phyloP scores from a whole-genome alignment of 495 filamentous ascomycete species.

The Cercophora scortea region DNA sequence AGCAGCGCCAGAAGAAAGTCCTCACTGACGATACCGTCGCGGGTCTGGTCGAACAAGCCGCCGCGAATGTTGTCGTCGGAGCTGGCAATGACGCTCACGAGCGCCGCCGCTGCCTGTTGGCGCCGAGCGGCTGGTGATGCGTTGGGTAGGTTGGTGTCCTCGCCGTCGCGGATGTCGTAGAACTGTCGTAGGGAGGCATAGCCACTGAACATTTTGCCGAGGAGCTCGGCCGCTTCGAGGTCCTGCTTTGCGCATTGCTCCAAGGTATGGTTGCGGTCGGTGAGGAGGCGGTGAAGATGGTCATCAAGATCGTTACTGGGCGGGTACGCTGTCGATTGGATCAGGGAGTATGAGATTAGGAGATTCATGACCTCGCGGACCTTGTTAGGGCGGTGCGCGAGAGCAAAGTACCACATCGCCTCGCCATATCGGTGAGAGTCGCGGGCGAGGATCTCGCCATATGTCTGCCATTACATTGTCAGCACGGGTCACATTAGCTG shows the following conservation, averaged over 20 bases:
- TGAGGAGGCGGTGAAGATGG: slow-evolving; percentile 56
- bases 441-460: slow-evolving; percentile 60
- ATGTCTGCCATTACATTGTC: slow-evolving; percentile 47
- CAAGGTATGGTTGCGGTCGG: slow-evolving; percentile 57
- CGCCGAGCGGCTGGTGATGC: slow-evolving; percentile 41
- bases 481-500: slow-evolving; percentile 5
- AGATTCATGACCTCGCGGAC: slow-evolving; percentile 74
- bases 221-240: slow-evolving; percentile 66
- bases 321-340: slow-evolving; percentile 74
- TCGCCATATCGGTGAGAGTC: slow-evolving; percentile 67
- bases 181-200: slow-evolving; percentile 83
- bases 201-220: slow-evolving; percentile 78
- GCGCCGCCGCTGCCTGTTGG: slow-evolving; percentile 58
- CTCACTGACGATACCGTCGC: slow-evolving; percentile 73
- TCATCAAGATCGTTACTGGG: slow-evolving; percentile 58
- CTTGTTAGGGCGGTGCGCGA: slow-evolving; percentile 64
- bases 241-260: slow-evolving; percentile 57
- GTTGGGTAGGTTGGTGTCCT: slow-evolving; percentile 27
- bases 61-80: slow-evolving; percentile 83
- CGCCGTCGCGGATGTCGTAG: slow-evolving; percentile 70
- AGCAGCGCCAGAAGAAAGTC: slow-evolving; percentile 78
- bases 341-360: slow-evolving; percentile 77
- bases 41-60: slow-evolving; percentile 70
- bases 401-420: slow-evolving; percentile 78
- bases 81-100: slow-evolving; percentile 72